Conservation (phyloP, 2,329 filamentous ascomycete species). For the Trichophyton benhamiae region DNA sequence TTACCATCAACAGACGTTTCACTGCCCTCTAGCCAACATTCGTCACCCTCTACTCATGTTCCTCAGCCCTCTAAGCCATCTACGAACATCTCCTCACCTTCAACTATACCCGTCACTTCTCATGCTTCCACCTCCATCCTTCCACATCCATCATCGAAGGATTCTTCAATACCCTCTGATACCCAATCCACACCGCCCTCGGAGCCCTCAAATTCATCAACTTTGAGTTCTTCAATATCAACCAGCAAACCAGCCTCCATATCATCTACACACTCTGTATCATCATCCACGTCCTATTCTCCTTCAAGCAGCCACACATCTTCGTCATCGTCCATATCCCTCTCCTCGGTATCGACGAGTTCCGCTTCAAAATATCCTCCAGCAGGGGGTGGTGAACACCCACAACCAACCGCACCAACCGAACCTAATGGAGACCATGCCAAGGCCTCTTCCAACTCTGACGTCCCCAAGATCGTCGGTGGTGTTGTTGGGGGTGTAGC, state of each 20-base stretch:
- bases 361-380: slow-evolving; percentile 6
- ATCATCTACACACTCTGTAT: not conserved
- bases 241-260: not conserved
- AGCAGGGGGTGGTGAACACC: slow-evolving; percentile 7
- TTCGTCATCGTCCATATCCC: slow-evolving; percentile 1
- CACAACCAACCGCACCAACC: not conserved
- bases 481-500: slow-evolving; percentile 52
- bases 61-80: not conserved
- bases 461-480: slow-evolving; percentile 46
- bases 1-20: not conserved
- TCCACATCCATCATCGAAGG: not conserved
- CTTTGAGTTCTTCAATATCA: not conserved
- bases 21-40: not conserved
- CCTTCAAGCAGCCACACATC: not conserved
- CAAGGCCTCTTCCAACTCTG: slow-evolving; percentile 15
- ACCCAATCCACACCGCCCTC: not conserved
- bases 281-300: not conserved
- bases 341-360: slow-evolving; percentile 1
- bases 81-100: not conserved
- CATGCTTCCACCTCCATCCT: not conserved
- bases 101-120: not conserved
- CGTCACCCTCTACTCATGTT: not conserved
- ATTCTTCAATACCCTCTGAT: not conserved
- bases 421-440: slow-evolving; percentile 4
- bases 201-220: not conserved